phyloP scores from a whole-genome alignment of 805 yeast genomes.

The Jamesozyma spencerorum region DNA sequence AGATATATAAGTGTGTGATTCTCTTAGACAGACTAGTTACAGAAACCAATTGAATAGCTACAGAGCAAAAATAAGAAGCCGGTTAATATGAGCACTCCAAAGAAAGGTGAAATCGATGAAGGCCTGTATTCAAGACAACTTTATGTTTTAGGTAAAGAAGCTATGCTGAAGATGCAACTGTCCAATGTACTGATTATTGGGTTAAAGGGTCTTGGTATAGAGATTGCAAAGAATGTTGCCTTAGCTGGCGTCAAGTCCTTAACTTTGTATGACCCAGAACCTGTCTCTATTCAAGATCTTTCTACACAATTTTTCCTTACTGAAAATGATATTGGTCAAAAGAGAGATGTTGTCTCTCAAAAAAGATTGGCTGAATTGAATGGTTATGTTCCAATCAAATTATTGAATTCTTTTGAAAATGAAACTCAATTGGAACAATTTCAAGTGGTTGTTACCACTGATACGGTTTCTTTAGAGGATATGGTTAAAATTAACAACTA shows the following conservation, averaged over 20 bases:
- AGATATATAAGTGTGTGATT: no score
- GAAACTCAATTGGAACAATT: conserved; percentile 42
- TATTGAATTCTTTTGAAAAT: conserved; percentile 47
- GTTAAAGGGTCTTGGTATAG: conserved; percentile 85
- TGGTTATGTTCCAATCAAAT: conserved; percentile 78
- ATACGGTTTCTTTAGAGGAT: conserved; percentile 53
- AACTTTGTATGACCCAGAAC: conserved; percentile 72
- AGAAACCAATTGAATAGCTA: no score
- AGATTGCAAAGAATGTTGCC: conserved; percentile 93
- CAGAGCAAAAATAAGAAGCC: no score
- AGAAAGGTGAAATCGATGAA: conserved; percentile 64
- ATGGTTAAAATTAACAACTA: conserved; percentile 67
- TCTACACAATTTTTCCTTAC: conserved; percentile 82
- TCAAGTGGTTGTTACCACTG: conserved; percentile 81
- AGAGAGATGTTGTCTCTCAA: conserved; percentile 66
- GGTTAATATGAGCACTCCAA: conserved; percentile 15
- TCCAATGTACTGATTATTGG: conserved; percentile 91
- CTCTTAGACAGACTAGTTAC: no score
- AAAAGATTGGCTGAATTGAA: conserved; percentile 72
- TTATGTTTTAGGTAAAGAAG: conserved; percentile 94
- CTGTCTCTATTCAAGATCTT: conserved; percentile 59
- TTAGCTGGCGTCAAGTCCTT: conserved; percentile 94
- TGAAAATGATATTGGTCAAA: conserved; percentile 63
- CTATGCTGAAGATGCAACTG: conserved; percentile 92
- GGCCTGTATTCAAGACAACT: conserved; percentile 92